Percentiles rank a stretch among this genome's conserved stretches.
Evolutionary conservation across 2,329 filamentous ascomycete species (phyloP).

Genomic region (Xylaria arbuscula): DNA sequence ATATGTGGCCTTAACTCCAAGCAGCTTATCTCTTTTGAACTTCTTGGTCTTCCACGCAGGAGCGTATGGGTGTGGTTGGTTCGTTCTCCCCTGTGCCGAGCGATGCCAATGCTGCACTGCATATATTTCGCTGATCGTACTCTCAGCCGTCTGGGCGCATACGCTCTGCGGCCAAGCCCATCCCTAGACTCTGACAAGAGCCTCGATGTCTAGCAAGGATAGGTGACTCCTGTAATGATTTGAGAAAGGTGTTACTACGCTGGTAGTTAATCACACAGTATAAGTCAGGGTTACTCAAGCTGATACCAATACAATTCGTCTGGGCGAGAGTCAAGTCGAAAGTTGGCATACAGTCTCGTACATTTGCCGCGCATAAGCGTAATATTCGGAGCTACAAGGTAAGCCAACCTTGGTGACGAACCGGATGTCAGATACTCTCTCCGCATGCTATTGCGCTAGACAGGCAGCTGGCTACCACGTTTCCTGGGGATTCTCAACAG

Average conservation of each 20-base stretch:
- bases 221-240: slow-evolving; percentile 15
- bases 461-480: slow-evolving; percentile 27
- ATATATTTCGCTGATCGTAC: slow-evolving; percentile 26
- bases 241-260: slow-evolving; percentile 23
- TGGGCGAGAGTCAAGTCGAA: slow-evolving; percentile 7
- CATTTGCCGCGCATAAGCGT: slow-evolving; percentile 15
- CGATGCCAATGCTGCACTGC: slow-evolving; percentile 21
- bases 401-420: slow-evolving; percentile 19
- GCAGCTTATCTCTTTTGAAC: not conserved
- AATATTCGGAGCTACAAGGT: slow-evolving; percentile 10
- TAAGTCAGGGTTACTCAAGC: slow-evolving; percentile 1
- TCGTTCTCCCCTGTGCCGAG: slow-evolving; percentile 20
- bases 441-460: slow-evolving; percentile 19
- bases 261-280: slow-evolving; percentile 1
- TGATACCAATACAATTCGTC: slow-evolving; percentile 18
- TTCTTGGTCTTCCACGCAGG: slow-evolving; percentile 10
- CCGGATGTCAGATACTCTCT: slow-evolving; percentile 21
- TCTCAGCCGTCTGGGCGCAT: slow-evolving; percentile 29
- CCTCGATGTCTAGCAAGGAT: not conserved
- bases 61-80: slow-evolving; percentile 16
- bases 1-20: slow-evolving; percentile 25
- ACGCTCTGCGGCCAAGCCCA: slow-evolving; percentile 30
- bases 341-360: slow-evolving; percentile 7
- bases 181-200: slow-evolving; percentile 7
- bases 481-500: slow-evolving; percentile 16